Evolutionary conservation across 441 rosid genomes (phyloP).

Genomic region (Euphorbia celastroides): DNA sequence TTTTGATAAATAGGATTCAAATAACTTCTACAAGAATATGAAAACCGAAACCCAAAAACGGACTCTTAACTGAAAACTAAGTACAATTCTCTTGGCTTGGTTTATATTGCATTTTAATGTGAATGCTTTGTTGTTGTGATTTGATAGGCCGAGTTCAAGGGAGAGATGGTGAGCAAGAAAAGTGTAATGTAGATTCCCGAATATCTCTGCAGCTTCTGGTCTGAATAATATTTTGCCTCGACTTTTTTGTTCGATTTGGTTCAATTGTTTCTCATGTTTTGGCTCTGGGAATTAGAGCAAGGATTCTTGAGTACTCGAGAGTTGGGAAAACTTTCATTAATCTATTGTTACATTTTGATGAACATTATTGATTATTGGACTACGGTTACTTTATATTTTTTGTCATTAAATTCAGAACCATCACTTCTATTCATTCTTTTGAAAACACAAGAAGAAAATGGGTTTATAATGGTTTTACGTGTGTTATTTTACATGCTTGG

Average conservation of each 20-base stretch:
- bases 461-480: no score
- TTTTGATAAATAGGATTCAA: no score
- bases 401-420: no score
- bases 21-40: no score
- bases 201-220: conserved; percentile 24
- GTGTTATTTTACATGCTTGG: no score
- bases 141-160: conserved; percentile 50
- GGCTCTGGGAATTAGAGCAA: conserved; percentile 36
- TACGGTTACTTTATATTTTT: conserved; percentile 15
- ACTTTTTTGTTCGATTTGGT: neutral
- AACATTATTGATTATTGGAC: neutral
- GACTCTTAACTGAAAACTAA: no score
- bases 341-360: conserved; percentile 30
- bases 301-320: conserved; percentile 34
- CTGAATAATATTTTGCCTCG: conserved; percentile 36
- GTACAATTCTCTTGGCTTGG: no score
- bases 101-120: neutral
- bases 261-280: conserved; percentile 22
- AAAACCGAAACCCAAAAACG: no score
- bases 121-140: neutral
- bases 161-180: conserved; percentile 52
- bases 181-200: conserved; percentile 21
- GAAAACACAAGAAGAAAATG: no score
- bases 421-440: no score
- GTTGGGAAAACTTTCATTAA: conserved; percentile 22